Evolutionary conservation across 1,284 basidiomycete species (phyloP).

Genomic region (Phenoliferia sp.): DNA sequence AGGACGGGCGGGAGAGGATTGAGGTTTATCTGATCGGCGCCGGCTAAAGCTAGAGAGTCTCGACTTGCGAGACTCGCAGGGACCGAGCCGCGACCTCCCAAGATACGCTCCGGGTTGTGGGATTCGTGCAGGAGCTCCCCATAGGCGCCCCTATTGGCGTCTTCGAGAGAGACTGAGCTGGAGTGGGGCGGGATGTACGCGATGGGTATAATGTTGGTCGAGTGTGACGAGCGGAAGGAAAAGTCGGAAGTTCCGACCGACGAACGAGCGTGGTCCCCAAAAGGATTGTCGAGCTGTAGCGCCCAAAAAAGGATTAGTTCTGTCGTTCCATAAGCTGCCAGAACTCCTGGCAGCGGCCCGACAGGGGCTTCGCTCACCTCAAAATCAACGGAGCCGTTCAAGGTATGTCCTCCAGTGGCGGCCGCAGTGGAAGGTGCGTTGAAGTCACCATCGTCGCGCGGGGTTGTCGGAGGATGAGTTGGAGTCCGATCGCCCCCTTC

Average conservation of each 20-base stretch:
- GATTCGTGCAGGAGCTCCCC: slow-evolving; percentile 6
- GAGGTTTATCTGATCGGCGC: slow-evolving; percentile 25
- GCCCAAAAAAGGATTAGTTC: background rate
- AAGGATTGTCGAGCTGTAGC: slow-evolving; percentile 29
- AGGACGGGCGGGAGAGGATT: slow-evolving; percentile 27
- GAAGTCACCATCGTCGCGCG: background rate
- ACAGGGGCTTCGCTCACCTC: background rate
- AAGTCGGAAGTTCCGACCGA: slow-evolving; percentile 30
- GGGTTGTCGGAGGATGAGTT: background rate
- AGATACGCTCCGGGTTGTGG: background rate
- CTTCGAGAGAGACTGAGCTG: slow-evolving; percentile 32
- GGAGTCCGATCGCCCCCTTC: background rate
- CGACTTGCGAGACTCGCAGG: slow-evolving; percentile 27
- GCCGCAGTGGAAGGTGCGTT: background rate
- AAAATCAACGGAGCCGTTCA: slow-evolving; percentile 1
- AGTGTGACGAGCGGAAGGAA: slow-evolving; percentile 37
- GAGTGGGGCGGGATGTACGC: slow-evolving; percentile 39
- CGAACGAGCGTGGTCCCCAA: slow-evolving; percentile 30
- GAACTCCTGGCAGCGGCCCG: too few species aligned
- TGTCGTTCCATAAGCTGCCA: too few species aligned
- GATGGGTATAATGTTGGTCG: slow-evolving; percentile 39
- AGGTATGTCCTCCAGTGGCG: slow-evolving; percentile 4
- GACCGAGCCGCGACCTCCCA: slow-evolving; percentile 12
- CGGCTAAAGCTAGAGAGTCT: slow-evolving; percentile 25
- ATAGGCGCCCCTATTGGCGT: slow-evolving; percentile 22